Percentiles rank a stretch among this genome's conserved stretches.
These are phyloP conservation scores for Corrigiola litoralis DNA, from an alignment of 179 eudicot genomes.

Conservation along the genomic window DNA sequence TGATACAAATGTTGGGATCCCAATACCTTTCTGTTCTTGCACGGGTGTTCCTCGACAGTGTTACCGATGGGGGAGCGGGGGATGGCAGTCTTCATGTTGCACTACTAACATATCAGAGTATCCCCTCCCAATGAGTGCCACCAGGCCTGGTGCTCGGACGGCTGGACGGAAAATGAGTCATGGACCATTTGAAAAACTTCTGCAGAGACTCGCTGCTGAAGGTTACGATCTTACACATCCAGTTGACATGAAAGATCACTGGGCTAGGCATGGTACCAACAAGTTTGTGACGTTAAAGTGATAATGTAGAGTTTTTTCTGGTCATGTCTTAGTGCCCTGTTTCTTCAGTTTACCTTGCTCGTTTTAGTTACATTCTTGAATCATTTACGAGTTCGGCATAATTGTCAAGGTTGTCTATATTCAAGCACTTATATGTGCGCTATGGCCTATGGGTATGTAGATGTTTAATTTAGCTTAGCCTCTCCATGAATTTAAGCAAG, in stretches of 20 bases:
- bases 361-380: background rate
- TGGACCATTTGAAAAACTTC: slow-evolving; percentile 56
- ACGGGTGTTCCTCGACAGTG: slow-evolving; percentile 60
- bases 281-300: slow-evolving; percentile 56
- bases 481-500: background rate
- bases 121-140: slow-evolving; percentile 55
- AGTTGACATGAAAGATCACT: slow-evolving; percentile 58
- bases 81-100: slow-evolving; percentile 80
- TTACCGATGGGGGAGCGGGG: slow-evolving; percentile 58
- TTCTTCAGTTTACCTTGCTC: background rate
- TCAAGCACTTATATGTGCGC: slow-evolving; percentile 13
- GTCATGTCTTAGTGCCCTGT: background rate
- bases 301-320: background rate
- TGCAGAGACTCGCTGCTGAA: slow-evolving; percentile 46
- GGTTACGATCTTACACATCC: slow-evolving; percentile 53
- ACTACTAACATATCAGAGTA: slow-evolving; percentile 51
- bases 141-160: slow-evolving; percentile 46
- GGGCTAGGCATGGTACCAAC: slow-evolving; percentile 75
- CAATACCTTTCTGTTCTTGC: slow-evolving; percentile 60
- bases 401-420: slow-evolving; percentile 16
- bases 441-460: slow-evolving; percentile 12
- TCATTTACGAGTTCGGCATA: slow-evolving; percentile 2
- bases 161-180: slow-evolving; percentile 67
- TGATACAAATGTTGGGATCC: no score
- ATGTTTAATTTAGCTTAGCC: slow-evolving; percentile 2